A percentile compares a stretch with the other conserved stretches of the same genome.
Evolutionary conservation across 2,329 filamentous ascomycete genomes (phyloP).

Genomic region (Trichoderma sp.): DNA sequence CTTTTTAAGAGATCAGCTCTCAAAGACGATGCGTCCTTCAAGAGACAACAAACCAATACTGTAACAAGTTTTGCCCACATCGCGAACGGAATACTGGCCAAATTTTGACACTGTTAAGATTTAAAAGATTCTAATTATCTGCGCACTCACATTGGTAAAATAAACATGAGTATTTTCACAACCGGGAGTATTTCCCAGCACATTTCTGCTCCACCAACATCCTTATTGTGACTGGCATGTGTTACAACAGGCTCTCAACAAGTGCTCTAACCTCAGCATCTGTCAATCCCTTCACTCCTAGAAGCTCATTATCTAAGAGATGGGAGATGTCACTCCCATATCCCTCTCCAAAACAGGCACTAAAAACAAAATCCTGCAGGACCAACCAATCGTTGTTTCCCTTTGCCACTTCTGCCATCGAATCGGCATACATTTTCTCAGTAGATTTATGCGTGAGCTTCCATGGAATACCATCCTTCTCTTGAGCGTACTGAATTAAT

Average conservation of each 20-base stretch:
- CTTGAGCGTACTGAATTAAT: background rate
- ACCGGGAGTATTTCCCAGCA: background rate
- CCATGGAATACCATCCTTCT: background rate
- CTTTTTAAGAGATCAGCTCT: background rate
- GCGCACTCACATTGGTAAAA: rapidly evolving
- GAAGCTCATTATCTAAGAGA: background rate
- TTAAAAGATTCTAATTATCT: background rate
- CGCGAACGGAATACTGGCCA: background rate
- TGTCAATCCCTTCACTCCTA: background rate
- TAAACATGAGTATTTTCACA: background rate
- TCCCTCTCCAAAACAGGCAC: background rate
- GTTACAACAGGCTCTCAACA: background rate
- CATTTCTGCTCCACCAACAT: background rate
- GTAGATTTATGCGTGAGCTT: background rate
- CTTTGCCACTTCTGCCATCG: background rate
- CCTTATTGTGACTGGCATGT: background rate
- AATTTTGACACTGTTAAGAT: background rate
- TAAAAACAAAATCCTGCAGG: background rate
- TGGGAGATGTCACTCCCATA: background rate
- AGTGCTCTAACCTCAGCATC: background rate
- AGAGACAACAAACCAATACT: background rate
- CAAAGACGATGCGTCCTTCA: background rate
- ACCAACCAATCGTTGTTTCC: background rate
- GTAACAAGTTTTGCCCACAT: background rate
- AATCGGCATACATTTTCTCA: background rate